Evolutionary conservation across 2,329 filamentous ascomycete genomes (phyloP).

Genomic region (Pseudomassariella vexata): DNA sequence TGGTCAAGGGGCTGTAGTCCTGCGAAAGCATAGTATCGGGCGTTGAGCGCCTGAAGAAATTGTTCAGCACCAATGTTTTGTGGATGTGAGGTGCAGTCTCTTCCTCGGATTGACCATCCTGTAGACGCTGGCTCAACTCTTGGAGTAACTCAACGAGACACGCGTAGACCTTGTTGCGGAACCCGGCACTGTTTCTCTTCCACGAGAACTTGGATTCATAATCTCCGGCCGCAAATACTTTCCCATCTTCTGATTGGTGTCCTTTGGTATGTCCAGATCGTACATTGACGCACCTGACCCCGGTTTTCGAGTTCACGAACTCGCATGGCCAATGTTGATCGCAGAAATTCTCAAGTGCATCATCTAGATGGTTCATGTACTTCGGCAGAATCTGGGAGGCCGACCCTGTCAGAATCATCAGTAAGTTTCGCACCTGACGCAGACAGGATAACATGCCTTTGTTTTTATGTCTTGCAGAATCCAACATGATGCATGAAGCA

Average conservation of each 20-base stretch:
- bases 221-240: slow-evolving; percentile 33
- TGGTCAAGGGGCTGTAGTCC: slow-evolving; percentile 20
- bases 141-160: slow-evolving; percentile 22
- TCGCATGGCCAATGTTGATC: slow-evolving; percentile 40
- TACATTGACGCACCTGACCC: slow-evolving; percentile 30
- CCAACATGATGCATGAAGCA: slow-evolving; percentile 44
- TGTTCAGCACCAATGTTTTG: slow-evolving; percentile 15
- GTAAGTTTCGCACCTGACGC: too few relatives aligned
- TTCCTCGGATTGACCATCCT: slow-evolving; percentile 7
- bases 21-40: not conserved
- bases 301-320: slow-evolving; percentile 18
- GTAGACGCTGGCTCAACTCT: slow-evolving; percentile 4
- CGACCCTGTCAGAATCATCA: slow-evolving; percentile 1
- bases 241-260: slow-evolving; percentile 36
- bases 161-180: slow-evolving; percentile 19
- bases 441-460: slow-evolving; percentile 12
- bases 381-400: slow-evolving; percentile 28
- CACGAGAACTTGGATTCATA: slow-evolving; percentile 30
- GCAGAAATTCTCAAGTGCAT: slow-evolving; percentile 37
- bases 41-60: slow-evolving; percentile 26
- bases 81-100: slow-evolving; percentile 19
- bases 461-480: slow-evolving; percentile 29
- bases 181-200: slow-evolving; percentile 19
- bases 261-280: slow-evolving; percentile 31
- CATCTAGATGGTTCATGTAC: slow-evolving; percentile 35